Evolutionary conservation across 148 eudicot species (phyloP).

Genomic region (Hydrangea macrophylla): DNA sequence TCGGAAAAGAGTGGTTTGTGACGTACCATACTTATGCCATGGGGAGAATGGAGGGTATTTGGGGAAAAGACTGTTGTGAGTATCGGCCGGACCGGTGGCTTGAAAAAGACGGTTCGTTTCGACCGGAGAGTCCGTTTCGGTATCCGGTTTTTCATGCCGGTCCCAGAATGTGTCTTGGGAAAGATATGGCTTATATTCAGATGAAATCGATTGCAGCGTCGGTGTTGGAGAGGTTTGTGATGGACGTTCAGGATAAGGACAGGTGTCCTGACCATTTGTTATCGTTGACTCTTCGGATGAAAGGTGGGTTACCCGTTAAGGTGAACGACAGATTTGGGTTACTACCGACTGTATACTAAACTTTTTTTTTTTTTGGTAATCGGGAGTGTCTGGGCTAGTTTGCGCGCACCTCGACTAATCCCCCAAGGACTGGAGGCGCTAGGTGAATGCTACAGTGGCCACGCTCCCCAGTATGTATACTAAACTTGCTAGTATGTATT

Average conservation of each 20-base stretch:
- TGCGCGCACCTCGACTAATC: too few relatives aligned
- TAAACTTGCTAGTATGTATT: too few relatives aligned
- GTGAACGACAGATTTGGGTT: slow-evolving; percentile 21
- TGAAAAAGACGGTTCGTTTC: slow-evolving; percentile 41
- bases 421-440: too few relatives aligned
- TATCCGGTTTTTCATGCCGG: slow-evolving; percentile 58
- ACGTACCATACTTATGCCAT: slow-evolving; percentile 47
- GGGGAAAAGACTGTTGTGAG: slow-evolving; percentile 67
- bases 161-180: slow-evolving; percentile 39
- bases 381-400: too few relatives aligned
- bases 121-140: slow-evolving; percentile 48
- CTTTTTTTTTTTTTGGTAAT: too few relatives aligned
- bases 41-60: slow-evolving; percentile 26
- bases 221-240: slow-evolving; percentile 28
- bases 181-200: slow-evolving; percentile 39
- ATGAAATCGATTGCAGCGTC: slow-evolving; percentile 38
- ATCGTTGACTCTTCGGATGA: slow-evolving; percentile 38
- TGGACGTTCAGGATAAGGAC: slow-evolving; percentile 24
- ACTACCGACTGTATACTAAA: too few relatives aligned
- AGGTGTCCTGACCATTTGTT: slow-evolving; percentile 22
- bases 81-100: slow-evolving; percentile 70
- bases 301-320: slow-evolving; percentile 30
- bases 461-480: too few relatives aligned
- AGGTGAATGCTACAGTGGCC: too few relatives aligned
- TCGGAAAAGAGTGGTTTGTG: slow-evolving; percentile 43